Base-by-base conservation (phyloP, 768 basidiomycete species). In the Termitomyces sp. region DNA sequence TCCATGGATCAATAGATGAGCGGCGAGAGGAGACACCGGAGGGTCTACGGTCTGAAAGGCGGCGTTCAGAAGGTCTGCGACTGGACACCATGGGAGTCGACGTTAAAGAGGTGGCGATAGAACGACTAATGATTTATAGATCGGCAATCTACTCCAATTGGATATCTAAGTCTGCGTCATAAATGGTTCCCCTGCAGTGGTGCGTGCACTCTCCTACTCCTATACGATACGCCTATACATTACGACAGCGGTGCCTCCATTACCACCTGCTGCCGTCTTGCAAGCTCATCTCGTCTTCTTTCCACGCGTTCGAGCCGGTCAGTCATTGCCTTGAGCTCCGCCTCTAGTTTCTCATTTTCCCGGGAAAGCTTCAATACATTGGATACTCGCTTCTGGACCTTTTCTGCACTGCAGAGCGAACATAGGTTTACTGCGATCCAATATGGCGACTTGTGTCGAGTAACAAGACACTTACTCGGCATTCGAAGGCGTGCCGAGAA, bases 261-360 rank as follows among this genome's bases (percentile, higher is more conserved):
- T 4, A 55, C 54, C 53, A 49, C 40, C 57, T 61, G 64, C 53
- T 66, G 60, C 53, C 73, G 76, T 64, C 62, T 69, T 63, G 70
- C 69, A 54, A 81, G 70, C 64, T 78, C 76, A 61, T 73, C 73
- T 64, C 84, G 81, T 61, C 78, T 80, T 57, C 82, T 80, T 71
- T 91, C 90, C 20, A 85, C 87, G 14, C 85, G 85, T 72, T 89
- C 87, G 63, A 92, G 74, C 63, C 88, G 73, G 61, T 87, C 87
- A 20, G 81, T 78, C 85, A 92, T 87, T 51, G 83, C 87, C 66
- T 78, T 83, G 66, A 92, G 79, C 71, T 90, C 84, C 51, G 80
- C 85, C 71, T 87, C 85, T 59, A 92, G 74, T 70, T 85, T 87
- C 69, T 88, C 86, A 69, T 91, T 87, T 77, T 92, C 90, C 73